Conservation (phyloP, 176 grass and related monocot species). For the sorghum (Sorghum bicolor) region DNA sequence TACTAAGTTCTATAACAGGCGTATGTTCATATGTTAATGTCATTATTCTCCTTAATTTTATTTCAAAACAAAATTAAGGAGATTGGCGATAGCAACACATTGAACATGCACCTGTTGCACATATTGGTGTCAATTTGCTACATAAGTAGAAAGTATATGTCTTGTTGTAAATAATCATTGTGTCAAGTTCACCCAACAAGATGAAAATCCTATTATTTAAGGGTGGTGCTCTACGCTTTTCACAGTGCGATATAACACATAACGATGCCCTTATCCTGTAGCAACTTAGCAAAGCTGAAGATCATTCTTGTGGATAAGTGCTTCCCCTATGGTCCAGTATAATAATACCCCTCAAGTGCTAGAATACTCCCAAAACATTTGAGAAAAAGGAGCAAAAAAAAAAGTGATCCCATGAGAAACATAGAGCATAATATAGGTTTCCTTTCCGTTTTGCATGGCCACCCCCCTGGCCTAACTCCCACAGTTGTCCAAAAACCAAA, state of each 20-base stretch:
- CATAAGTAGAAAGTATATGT: neutral
- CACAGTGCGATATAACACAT: constrained; percentile 8
- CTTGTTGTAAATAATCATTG: neutral
- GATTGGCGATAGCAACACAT: neutral
- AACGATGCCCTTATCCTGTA: neutral
- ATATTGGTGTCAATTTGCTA: too few species aligned
- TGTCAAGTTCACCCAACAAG: neutral
- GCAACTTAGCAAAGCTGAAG: constrained; percentile 20
- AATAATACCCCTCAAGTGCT: constrained; percentile 8
- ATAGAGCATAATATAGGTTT: constrained; percentile 23
- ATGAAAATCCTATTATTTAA: neutral
- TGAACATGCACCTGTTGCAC: neutral
- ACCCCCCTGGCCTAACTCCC: constrained; percentile 13
- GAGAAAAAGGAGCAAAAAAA: constrained; percentile 23
- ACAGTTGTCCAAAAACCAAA: neutral
- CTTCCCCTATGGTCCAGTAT: constrained; percentile 38
- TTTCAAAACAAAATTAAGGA: neutral
- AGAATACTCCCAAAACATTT: constrained; percentile 33
- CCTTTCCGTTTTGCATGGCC: constrained; percentile 26
- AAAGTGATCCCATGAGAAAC: neutral
- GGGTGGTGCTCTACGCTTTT: neutral
- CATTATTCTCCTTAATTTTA: too few species aligned
- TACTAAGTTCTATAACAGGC: too few species aligned
- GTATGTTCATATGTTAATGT: too few species aligned
- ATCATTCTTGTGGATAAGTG: constrained; percentile 57